Evolutionary conservation across 345 rosid species (phyloP).

Genomic region (Sisymbrium altissimum): DNA sequence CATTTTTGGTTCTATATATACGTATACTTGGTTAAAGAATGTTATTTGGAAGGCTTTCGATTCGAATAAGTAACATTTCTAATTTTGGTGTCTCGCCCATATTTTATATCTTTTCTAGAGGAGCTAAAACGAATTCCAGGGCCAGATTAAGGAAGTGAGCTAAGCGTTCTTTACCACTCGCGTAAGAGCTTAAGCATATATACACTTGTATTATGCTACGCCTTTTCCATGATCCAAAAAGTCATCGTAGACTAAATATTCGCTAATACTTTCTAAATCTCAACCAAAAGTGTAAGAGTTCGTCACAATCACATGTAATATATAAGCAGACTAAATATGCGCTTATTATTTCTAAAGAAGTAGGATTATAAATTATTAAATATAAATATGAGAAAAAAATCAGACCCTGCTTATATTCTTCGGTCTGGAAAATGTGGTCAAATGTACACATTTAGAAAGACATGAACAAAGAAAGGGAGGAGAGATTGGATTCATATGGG

Average conservation of each 20-base stretch:
- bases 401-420: conserved; percentile 18
- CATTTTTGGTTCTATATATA: background rate
- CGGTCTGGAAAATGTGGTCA: too few relatives aligned
- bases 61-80: background rate
- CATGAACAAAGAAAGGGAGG: conserved; percentile 21
- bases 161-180: background rate
- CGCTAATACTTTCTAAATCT: background rate
- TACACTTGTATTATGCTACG: background rate
- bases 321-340: too few relatives aligned
- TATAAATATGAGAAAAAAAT: background rate
- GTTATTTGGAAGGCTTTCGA: background rate
- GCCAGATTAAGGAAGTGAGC: background rate
- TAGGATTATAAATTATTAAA: background rate
- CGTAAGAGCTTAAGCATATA: background rate
- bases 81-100: background rate
- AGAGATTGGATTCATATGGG: conserved; percentile 23
- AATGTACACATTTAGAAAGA: conserved; percentile 35
- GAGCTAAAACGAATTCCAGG: background rate
- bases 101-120: background rate
- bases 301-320: conserved; percentile 13
- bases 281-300: conserved; percentile 1
- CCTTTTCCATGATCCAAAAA: background rate
- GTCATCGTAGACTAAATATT: conserved; percentile 3
- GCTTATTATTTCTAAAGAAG: background rate
- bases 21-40: background rate